A percentile compares a stretch with the other conserved stretches of the same genome.
phyloP scores from a whole-genome alignment of 1,139 yeast genomes.

The Pneumocystis canis region DNA sequence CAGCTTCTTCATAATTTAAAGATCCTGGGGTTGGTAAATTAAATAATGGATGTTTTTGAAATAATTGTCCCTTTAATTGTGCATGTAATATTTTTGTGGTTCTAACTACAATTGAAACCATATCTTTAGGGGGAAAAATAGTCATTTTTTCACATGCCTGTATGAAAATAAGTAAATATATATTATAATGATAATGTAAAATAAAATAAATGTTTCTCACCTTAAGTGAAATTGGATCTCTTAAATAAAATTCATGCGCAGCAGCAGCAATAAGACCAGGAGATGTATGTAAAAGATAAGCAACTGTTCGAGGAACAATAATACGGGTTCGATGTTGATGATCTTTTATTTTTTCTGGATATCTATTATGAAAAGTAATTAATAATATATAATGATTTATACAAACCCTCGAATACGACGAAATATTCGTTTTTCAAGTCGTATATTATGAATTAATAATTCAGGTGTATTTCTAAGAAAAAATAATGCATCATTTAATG shows the following conservation, averaged over 20 bases:
- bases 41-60: slow-evolving; percentile 13
- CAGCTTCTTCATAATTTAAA: slow-evolving; percentile 10
- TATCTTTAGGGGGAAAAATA: slow-evolving; percentile 15
- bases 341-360: slow-evolving; percentile 14
- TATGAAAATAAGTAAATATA: not conserved
- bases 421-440: slow-evolving; percentile 12
- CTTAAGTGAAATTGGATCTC: slow-evolving; percentile 13
- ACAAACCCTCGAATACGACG: slow-evolving; percentile 6
- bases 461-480: slow-evolving; percentile 2
- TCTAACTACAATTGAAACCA: slow-evolving; percentile 17
- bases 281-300: slow-evolving; percentile 13
- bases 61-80: slow-evolving; percentile 15
- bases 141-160: slow-evolving; percentile 10
- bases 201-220: slow-evolving; percentile 1
- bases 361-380: not conserved
- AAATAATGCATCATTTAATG: slow-evolving; percentile 11
- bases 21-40: slow-evolving; percentile 6
- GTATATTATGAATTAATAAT: not conserved
- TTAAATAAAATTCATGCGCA: slow-evolving; percentile 14
- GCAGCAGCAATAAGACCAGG: slow-evolving; percentile 15
- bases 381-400: not conserved
- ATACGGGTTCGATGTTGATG: slow-evolving; percentile 15
- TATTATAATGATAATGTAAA: not conserved
- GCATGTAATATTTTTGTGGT: slow-evolving; percentile 20
- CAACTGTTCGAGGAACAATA: slow-evolving; percentile 15